Base-by-base conservation (phyloP, 768 basidiomycete genomes). In the Russula ochroleuca region DNA sequence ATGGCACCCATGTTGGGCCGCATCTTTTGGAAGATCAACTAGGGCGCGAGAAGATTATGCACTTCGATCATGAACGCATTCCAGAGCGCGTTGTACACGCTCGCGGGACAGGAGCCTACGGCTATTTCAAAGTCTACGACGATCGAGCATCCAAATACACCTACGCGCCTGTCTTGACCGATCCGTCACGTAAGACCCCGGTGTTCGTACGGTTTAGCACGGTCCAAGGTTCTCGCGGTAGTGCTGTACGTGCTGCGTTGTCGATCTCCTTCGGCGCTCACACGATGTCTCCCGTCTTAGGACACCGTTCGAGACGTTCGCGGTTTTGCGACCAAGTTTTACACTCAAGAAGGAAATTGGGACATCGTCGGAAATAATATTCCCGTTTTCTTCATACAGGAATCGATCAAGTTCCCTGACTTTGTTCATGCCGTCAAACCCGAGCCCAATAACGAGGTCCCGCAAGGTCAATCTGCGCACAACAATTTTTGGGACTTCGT, bases 401-500 rank as follows among this genome's bases (percentile, higher is more conserved):
- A 89, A 64, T 84, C 85, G 2, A 85, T 92, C 74, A 88, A 94
- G 73, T 94, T 94, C 72, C 88, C 89, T 15, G 92, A 95, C 70
- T 75, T 94, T 57, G 78, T 94, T 38, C 93, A 94, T 71, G 87
- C 92, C 5, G 87, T 88, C 23, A 88, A 90, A 71, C 90, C 92
- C 1, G 91, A 94, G 71, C 92, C 91, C 4, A 82, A 91, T 50
- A 90, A 89, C 63, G 93, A 94, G 68, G 80, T 89, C 0, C 87
- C 87, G 3, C 81, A 81, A 54, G 86, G 82, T 3, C 86, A 88
- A 71, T 75, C 69, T 19, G 85, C 87, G 1, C 91, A 93, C 70
- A 91, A 94, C 75, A 92, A 88, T 69, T 91, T 92, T 65, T 94
- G 90, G 90, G 92, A 93, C 70, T 93, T 88, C 68, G 85, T 85